A percentile compares a stretch with the other conserved stretches of the same genome.
Conservation (phyloP, 2,329 filamentous ascomycete genomes). For the Pseudohalonectria lignicola region DNA sequence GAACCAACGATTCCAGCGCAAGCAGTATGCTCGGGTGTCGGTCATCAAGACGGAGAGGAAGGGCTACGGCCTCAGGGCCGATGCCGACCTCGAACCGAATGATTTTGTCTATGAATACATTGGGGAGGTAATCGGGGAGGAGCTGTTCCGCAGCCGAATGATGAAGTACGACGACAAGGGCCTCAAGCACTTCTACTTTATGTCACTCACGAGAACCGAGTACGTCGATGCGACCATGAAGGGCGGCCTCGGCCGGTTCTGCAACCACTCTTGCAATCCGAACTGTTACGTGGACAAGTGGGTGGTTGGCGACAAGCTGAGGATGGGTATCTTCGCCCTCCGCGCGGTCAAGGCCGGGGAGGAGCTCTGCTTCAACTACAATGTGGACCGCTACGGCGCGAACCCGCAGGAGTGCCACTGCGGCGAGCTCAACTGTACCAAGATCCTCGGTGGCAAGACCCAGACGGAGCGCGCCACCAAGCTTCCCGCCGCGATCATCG, state of each 20-base stretch:
- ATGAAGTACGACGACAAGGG: constrained; percentile 88
- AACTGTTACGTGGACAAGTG: constrained; percentile 99
- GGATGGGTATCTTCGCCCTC: constrained; percentile 96
- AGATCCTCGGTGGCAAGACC: constrained; percentile 94
- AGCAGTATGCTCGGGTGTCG: constrained; percentile 79
- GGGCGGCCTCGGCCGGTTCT: constrained; percentile 91
- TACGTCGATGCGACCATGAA: constrained; percentile 97
- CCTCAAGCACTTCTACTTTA: constrained; percentile 99
- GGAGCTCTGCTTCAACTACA: constrained; percentile 98
- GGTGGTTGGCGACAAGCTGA: constrained; percentile 93
- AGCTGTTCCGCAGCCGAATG: constrained; percentile 80
- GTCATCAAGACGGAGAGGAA: constrained; percentile 99
- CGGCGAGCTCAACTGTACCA: constrained; percentile 85
- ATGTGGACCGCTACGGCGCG: constrained; percentile 94
- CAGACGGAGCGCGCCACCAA: constrained; percentile 95
- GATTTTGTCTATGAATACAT: constrained; percentile 99
- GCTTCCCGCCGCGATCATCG: constrained; percentile 76
- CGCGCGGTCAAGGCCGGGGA: constrained; percentile 78
- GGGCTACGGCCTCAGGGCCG: constrained; percentile 80
- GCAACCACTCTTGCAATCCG: constrained; percentile 97
- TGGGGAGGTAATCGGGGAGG: constrained; percentile 93
- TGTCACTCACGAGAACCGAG: constrained; percentile 93
- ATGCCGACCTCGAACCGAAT: constrained; percentile 64
- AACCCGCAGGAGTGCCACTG: constrained; percentile 97
- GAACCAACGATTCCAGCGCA: constrained; percentile 89